Evolutionary conservation across 352 stramenopile species (phyloP).

Genomic region (Pythium scleroteichum): DNA sequence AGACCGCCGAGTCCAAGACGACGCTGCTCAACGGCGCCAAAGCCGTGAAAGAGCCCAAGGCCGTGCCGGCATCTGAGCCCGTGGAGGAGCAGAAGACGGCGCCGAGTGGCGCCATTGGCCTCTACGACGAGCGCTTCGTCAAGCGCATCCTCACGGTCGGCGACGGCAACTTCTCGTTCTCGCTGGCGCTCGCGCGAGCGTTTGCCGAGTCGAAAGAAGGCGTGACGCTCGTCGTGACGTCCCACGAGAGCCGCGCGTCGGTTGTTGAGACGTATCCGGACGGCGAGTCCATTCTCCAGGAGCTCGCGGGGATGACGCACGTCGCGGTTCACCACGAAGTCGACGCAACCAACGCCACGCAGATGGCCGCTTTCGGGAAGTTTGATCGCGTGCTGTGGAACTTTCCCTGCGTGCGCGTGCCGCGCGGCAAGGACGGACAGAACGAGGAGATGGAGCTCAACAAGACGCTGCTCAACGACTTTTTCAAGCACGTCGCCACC

Average conservation of each 20-base stretch:
- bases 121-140: constrained; percentile 55
- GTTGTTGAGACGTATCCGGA: constrained; percentile 91
- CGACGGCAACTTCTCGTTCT: constrained; percentile 97
- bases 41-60: background rate
- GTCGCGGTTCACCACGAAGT: constrained; percentile 85
- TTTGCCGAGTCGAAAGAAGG: constrained; percentile 28
- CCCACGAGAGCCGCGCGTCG: constrained; percentile 88
- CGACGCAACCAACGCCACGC: constrained; percentile 86
- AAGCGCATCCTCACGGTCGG: constrained; percentile 89
- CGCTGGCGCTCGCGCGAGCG: constrained; percentile 81
- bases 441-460: constrained; percentile 96
- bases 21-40: background rate
- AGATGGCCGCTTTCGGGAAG: constrained; percentile 60
- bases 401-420: constrained; percentile 93
- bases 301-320: constrained; percentile 64
- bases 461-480: constrained; percentile 89
- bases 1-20: constrained; percentile 2
- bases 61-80: background rate
- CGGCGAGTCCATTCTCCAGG: constrained; percentile 70
- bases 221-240: constrained; percentile 86
- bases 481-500: constrained; percentile 73
- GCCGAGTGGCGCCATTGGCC: constrained; percentile 33
- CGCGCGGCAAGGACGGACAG: constrained; percentile 93
- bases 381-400: constrained; percentile 97
- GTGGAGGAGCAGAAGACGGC: background rate